Evolutionary conservation across 2,329 filamentous ascomycete species (phyloP), one percentile per base, ranked within the genome.

Genomic region (Monosporascus sp.): DNA sequence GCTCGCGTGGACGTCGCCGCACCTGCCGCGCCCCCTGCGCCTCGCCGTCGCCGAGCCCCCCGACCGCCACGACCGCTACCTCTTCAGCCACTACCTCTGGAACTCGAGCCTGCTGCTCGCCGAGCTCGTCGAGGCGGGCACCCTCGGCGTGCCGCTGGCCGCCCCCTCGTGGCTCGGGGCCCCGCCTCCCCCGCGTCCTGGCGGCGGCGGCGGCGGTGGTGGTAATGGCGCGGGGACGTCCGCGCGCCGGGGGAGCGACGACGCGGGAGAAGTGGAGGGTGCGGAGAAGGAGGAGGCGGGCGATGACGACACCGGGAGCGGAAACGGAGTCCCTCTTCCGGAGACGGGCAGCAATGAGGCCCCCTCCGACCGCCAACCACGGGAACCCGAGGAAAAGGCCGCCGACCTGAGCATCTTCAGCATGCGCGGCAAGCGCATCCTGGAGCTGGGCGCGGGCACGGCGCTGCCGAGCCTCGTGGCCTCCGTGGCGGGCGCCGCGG

Each of bases 81-180:
- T 90, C 45, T 90, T 89, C 65, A 83, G 84, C 56, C 87, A 91
- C 65, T 89, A 86, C 67, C 70, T 90, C 26, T 91, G 87, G 87
- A 91, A 91, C 69, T 77, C 86, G 7, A 77, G 75, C 19, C 67
- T 85, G 48, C 68, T 81, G 58, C 71, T 83, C 1, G 80, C 78
- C 8, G 81, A 83, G 68, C 70, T 82, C 27, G 70, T 84, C 52
- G 81, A 84, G 66, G 73, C 73, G 7, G 77, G 75, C 43, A 71
- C 74, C 6, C 60, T 80, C 22, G 60, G 60, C 16, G 44, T 68
- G 7, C 51, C 50, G 9, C 48, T 56, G 6, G 27, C 26, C 38
- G 38, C 19, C 17, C 38, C 27, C 3, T 31, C 27, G 27, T 9
- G 27, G 9, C 27, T 11, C 27, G 27, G 27, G 27, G 27, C 27